Evolutionary conservation across 768 basidiomycete genomes (phyloP), one percentile per base, ranked within the genome.

Genomic region (Suillus hirtellus): DNA sequence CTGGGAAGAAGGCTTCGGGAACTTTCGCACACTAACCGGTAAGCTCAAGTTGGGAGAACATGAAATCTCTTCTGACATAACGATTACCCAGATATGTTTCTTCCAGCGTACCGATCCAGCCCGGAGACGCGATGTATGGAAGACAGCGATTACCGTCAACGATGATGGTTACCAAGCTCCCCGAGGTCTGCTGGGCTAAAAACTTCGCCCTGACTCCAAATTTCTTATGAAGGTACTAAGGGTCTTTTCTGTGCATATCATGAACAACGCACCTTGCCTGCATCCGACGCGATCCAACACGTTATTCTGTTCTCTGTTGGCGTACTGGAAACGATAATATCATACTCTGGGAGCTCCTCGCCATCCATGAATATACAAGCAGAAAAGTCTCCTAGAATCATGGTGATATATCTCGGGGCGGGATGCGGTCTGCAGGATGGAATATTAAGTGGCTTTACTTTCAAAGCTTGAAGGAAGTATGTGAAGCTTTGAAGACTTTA

Each of bases 211-310:
- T 24, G 10, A 72, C 46, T 44, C 24, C 6, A 47, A 68, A 69
- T 50, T 58, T 56, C 69, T 67, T 31, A 37, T 27, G 15, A 15
- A 53, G 49, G 37, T 15, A 27, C 8, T 37, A 1, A 65, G 46
- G 3, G 17, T 15, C 14, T 55, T 55, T 14, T 17, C n/a, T 11
- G 10, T 58, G 21, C 59, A 2, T 38, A 4, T 52, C 55, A 38
- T 40, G 24, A 21, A 47, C 1, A 15, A 15, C 58, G 10, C 15
- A 67, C 71, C 55, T 71, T 72, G 59, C 67, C 69, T 11, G 63
- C 65, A 44, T 65, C 62, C 0, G 71, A 71, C 3, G 69, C 54
- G 17, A 71, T 62, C 67, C 68, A 72, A 37, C 71, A 72, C 17
- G 66, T 67, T 14, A 37, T 62, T n/a, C 59, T 44, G 9, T 71